These are phyloP conservation scores for Cercospora zeae-maydis DNA, from an alignment of 2,329 filamentous ascomycete genomes.

Conservation along the genomic window DNA sequence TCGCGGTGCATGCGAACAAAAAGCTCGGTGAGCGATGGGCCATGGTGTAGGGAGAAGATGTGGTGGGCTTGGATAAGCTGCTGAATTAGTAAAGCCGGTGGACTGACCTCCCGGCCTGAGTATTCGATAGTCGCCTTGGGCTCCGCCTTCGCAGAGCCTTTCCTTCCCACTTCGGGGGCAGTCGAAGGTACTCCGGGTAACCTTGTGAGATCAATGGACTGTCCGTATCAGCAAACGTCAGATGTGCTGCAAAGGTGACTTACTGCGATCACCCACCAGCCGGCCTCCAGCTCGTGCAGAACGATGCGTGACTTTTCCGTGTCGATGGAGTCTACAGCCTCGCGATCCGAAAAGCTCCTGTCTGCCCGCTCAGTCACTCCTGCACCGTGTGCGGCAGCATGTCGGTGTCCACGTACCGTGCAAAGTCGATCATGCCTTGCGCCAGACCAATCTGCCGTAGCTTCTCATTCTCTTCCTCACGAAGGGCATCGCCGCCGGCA, in stretches of 20 bases:
- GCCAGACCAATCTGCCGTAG: conserved; percentile 91
- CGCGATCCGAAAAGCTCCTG: conserved; percentile 73
- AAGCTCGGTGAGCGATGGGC: conserved; percentile 66
- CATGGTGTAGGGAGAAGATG: conserved; percentile 85
- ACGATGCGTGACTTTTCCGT: conserved; percentile 85
- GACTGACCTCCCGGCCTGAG: conserved; percentile 85
- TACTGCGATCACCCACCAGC: conserved; percentile 95
- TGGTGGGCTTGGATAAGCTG: conserved; percentile 80
- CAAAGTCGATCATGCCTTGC: conserved; percentile 94
- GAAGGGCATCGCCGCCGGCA: conserved; percentile 37
- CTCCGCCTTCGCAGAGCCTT: conserved; percentile 22
- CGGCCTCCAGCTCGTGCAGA: conserved; percentile 78
- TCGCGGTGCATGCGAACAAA: conserved; percentile 61
- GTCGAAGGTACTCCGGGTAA: conserved; percentile 52
- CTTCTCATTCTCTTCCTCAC: conserved; percentile 75
- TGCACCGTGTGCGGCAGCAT: neutral
- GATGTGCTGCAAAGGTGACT: conserved; percentile 37
- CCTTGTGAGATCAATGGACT: conserved; percentile 80
- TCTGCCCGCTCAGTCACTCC: conserved; percentile 30
- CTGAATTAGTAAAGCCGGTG: conserved; percentile 69
- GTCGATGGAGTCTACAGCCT: conserved; percentile 78
- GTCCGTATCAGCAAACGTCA: conserved; percentile 15
- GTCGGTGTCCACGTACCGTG: conserved; percentile 48
- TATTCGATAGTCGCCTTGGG: conserved; percentile 61
- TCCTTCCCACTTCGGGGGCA: conserved; percentile 30